A percentile compares a stretch with the other conserved stretches of the same genome.
phyloP scores from a whole-genome alignment of 768 basidiomycete genomes.

The Termitomyces sp. region DNA sequence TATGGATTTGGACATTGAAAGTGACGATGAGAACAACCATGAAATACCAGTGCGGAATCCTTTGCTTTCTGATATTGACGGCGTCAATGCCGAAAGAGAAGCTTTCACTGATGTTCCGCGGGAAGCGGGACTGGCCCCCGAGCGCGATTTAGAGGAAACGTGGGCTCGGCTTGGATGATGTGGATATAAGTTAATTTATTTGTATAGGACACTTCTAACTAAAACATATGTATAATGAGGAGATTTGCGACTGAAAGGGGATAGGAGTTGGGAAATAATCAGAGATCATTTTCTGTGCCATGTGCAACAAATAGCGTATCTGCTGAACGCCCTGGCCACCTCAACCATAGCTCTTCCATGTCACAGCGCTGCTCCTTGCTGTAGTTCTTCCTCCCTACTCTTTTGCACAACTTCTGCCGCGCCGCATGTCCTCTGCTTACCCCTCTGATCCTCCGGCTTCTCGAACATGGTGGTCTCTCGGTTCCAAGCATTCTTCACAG shows the following conservation, averaged over 20 bases:
- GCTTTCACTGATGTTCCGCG: constrained; percentile 54
- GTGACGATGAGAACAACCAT: constrained; percentile 56
- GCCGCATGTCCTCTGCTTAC: constrained; percentile 27
- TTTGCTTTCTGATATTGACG: constrained; percentile 53
- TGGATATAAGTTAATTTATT: constrained; percentile 2
- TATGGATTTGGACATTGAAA: constrained; percentile 70
- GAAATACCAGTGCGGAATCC: constrained; percentile 55
- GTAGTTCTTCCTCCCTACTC: background rate
- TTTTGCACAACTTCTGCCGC: constrained; percentile 4
- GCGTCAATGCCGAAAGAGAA: constrained; percentile 18
- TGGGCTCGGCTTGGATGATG: constrained; percentile 62
- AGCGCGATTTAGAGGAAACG: constrained; percentile 61
- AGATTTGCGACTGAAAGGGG: constrained; percentile 2
- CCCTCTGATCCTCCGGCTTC: constrained; percentile 26
- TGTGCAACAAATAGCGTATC: constrained; percentile 10
- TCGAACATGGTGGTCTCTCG: constrained; percentile 41
- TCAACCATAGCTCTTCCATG: background rate
- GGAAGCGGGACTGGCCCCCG: constrained; percentile 45
- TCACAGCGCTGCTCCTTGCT: background rate
- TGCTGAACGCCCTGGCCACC: constrained; percentile 3
- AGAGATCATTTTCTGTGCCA: constrained; percentile 10
- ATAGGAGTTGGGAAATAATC: background rate
- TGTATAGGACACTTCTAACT: constrained; percentile 7
- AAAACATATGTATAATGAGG: constrained; percentile 1
- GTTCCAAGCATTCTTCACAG: constrained; percentile 20